These are phyloP conservation scores for Podaxis sp. DNA, from an alignment of 768 basidiomycete species.

Conservation along the genomic window DNA sequence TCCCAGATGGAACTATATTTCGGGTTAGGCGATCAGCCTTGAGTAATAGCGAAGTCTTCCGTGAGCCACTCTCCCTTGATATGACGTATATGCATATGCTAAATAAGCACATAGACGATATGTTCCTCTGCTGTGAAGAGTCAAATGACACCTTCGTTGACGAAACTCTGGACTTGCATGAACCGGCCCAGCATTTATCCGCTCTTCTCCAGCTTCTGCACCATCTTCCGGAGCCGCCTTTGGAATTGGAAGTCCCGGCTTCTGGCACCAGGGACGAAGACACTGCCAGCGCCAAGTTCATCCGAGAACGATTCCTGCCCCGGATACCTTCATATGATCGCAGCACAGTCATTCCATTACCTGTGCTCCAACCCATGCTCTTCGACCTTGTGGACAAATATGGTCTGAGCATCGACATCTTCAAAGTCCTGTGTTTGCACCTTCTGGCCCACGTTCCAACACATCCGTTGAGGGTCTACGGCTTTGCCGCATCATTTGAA, in stretches of 20 bases:
- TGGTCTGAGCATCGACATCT: constrained; percentile 45
- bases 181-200: constrained; percentile 46
- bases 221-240: constrained; percentile 49
- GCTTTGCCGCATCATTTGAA: constrained; percentile 39
- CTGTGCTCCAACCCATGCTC: constrained; percentile 54
- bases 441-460: constrained; percentile 59
- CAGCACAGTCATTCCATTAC: constrained; percentile 59
- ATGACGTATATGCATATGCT: constrained; percentile 2
- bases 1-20: constrained; percentile 50
- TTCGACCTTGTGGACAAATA: constrained; percentile 69
- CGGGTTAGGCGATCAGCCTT: constrained; percentile 49
- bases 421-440: constrained; percentile 47
- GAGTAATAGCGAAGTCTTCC: constrained; percentile 59
- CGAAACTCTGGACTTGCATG: constrained; percentile 52
- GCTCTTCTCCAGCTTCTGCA: constrained; percentile 60
- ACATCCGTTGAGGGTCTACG: constrained; percentile 65
- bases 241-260: constrained; percentile 23
- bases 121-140: constrained; percentile 62
- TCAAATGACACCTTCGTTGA: constrained; percentile 19
- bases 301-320: constrained; percentile 10
- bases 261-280: constrained; percentile 23
- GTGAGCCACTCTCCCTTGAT: constrained; percentile 36
- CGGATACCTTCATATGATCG: constrained; percentile 32
- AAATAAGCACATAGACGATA: constrained; percentile 47
- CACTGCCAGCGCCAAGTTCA: constrained; percentile 28